A percentile compares a stretch with the other conserved stretches of the same genome.
phyloP scores from a whole-genome alignment of 1,284 basidiomycete genomes.

The Gymnopus androsaceus region DNA sequence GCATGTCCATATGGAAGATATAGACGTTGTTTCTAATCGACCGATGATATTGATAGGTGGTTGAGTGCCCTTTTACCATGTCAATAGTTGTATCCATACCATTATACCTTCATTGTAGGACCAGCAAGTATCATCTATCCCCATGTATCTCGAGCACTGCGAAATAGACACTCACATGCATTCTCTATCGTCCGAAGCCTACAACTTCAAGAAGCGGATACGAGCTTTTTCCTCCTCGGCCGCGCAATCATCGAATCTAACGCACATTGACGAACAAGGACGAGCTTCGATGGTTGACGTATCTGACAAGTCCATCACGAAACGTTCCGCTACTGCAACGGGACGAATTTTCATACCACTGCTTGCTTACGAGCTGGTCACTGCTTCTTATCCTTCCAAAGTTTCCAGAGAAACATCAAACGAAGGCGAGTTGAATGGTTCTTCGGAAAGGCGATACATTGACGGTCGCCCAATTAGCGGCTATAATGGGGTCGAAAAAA shows the following conservation, averaged over 20 bases:
- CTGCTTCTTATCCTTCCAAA: slow-evolving; percentile 35
- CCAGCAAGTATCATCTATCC: neutral
- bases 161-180: neutral
- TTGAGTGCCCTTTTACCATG: slow-evolving; percentile 54
- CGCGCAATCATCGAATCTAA: slow-evolving; percentile 38
- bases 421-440: slow-evolving; percentile 46
- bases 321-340: slow-evolving; percentile 72
- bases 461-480: slow-evolving; percentile 79
- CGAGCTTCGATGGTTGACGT: slow-evolving; percentile 83
- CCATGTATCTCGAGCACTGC: neutral
- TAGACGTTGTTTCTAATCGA: slow-evolving; percentile 74
- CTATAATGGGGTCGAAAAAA: slow-evolving; percentile 84
- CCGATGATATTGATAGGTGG: slow-evolving; percentile 92
- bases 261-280: slow-evolving; percentile 73
- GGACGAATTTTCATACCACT: slow-evolving; percentile 76
- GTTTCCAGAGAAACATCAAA: slow-evolving; percentile 14
- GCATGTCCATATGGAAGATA: slow-evolving; percentile 82
- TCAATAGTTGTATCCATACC: slow-evolving; percentile 17
- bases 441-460: slow-evolving; percentile 76
- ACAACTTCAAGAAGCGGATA: too few relatives aligned
- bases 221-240: neutral
- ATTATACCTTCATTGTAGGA: slow-evolving; percentile 8
- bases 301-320: slow-evolving; percentile 63
- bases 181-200: neutral
- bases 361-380: slow-evolving; percentile 66